Percentiles rank a stretch among this genome's conserved stretches.
phyloP scores from a whole-genome alignment of 768 basidiomycete genomes.

The Mycena albidolilacea region DNA sequence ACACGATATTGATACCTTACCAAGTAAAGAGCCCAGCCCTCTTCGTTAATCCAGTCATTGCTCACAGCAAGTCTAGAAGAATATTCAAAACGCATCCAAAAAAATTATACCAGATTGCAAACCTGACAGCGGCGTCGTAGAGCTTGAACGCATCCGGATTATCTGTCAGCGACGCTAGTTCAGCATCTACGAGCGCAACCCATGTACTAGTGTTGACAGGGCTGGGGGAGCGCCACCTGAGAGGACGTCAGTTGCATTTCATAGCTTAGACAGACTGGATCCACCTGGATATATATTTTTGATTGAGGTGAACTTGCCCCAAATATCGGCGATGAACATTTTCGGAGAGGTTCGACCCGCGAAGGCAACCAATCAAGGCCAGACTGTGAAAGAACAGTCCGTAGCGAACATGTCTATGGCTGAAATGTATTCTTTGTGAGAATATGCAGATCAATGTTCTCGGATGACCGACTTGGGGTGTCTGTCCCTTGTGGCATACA shows the following conservation, averaged over 20 bases:
- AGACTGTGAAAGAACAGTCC: conserved; percentile 80
- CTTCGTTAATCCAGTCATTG: conserved; percentile 81
- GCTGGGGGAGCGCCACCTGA: conserved; percentile 79
- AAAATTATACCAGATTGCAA: conserved; percentile 36
- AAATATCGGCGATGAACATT: conserved; percentile 60
- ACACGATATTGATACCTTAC: conserved; percentile 49
- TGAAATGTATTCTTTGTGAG: conserved; percentile 41
- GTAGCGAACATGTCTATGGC: conserved; percentile 80
- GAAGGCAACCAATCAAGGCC: conserved; percentile 73
- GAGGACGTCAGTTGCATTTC: conserved; percentile 12
- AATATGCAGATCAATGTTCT: not conserved
- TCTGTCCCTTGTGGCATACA: conserved; percentile 69
- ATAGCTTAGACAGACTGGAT: conserved; percentile 31
- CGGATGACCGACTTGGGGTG: conserved; percentile 77
- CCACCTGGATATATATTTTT: conserved; percentile 72
- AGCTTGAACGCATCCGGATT: conserved; percentile 73
- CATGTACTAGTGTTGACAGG: conserved; percentile 79
- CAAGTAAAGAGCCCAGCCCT: conserved; percentile 78
- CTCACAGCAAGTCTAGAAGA: conserved; percentile 69
- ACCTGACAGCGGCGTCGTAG: conserved; percentile 81
- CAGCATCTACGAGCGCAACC: conserved; percentile 81
- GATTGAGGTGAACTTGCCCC: conserved; percentile 72
- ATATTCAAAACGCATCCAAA: not conserved
- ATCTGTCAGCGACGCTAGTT: conserved; percentile 72
- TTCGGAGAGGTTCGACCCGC: conserved; percentile 57